These are phyloP conservation scores for Karstenula rhodostoma DNA, from an alignment of 2,329 filamentous ascomycete species.

Conservation along the genomic window DNA sequence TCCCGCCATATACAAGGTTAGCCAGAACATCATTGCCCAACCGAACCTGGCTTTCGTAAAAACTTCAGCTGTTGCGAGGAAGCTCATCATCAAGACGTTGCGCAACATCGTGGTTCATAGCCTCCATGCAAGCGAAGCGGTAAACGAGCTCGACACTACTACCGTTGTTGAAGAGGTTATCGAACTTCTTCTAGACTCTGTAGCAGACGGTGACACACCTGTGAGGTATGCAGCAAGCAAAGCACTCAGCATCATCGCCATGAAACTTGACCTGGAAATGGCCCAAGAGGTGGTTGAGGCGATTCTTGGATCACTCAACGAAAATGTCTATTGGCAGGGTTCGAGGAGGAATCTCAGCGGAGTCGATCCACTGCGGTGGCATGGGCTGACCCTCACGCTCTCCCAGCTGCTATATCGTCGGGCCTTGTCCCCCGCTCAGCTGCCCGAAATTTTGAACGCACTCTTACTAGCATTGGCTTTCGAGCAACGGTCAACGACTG, in stretches of 20 bases:
- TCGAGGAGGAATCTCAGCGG: slow-evolving; percentile 70
- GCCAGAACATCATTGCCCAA: slow-evolving; percentile 65
- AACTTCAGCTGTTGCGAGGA: slow-evolving; percentile 80
- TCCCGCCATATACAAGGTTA: slow-evolving; percentile 69
- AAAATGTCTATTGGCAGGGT: slow-evolving; percentile 67
- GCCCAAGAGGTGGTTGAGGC: slow-evolving; percentile 87
- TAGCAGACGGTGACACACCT: slow-evolving; percentile 89
- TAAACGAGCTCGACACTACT: slow-evolving; percentile 48
- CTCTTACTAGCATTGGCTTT: slow-evolving; percentile 84
- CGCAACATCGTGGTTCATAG: slow-evolving; percentile 75
- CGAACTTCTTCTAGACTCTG: slow-evolving; percentile 77
- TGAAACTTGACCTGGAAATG: slow-evolving; percentile 82
- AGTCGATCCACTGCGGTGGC: slow-evolving; percentile 87
- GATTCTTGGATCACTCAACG: slow-evolving; percentile 73
- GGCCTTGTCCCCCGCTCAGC: slow-evolving; percentile 74
- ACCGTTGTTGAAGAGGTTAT: slow-evolving; percentile 76
- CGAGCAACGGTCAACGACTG: slow-evolving; percentile 85
- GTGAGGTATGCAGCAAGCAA: slow-evolving; percentile 93
- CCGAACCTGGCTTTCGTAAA: slow-evolving; percentile 64
- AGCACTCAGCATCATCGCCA: slow-evolving; percentile 83
- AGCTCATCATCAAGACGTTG: slow-evolving; percentile 84
- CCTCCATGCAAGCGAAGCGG: slow-evolving; percentile 54
- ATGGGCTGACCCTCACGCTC: slow-evolving; percentile 87
- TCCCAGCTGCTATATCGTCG: slow-evolving; percentile 86
- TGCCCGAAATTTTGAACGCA: slow-evolving; percentile 78